A percentile compares a stretch with the other conserved stretches of the same genome.
Evolutionary conservation across 331 rosid species (phyloP).

Genomic region (Pyrus hybrid): DNA sequence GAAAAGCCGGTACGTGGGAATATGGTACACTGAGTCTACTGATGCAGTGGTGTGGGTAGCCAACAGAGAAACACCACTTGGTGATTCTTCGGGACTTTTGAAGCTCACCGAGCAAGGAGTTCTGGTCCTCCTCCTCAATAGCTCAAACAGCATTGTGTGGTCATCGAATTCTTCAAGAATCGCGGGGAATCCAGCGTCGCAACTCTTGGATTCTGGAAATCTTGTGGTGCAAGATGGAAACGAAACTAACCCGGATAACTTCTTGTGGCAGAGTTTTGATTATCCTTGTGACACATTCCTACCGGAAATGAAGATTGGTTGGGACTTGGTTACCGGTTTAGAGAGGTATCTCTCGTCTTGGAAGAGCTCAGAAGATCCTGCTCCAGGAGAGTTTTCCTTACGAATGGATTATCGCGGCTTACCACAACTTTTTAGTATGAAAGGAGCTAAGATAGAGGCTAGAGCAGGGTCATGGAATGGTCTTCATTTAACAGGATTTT

Average conservation of each 20-base stretch:
- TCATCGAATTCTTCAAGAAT: conserved; percentile 17
- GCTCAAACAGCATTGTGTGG: conserved; percentile 33
- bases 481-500: neutral
- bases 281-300: too few relatives aligned
- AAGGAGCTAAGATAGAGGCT: neutral
- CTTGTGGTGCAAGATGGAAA: too few relatives aligned
- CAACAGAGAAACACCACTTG: conserved; percentile 41
- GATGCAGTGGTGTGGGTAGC: conserved; percentile 58
- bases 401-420: conserved; percentile 7
- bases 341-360: conserved; percentile 16
- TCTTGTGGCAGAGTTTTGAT: too few relatives aligned
- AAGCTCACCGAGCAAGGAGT: conserved; percentile 24
- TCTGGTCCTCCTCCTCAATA: conserved; percentile 23
- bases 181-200: conserved; percentile 13
- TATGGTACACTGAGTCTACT: conserved; percentile 44
- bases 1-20: conserved; percentile 40
- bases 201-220: too few relatives aligned
- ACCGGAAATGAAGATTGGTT: conserved; percentile 9
- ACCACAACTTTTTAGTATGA: conserved; percentile 34
- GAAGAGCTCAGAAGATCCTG: conserved; percentile 46
- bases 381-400: conserved; percentile 23
- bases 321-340: conserved; percentile 7
- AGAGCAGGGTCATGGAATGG: conserved; percentile 53
- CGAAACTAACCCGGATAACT: too few relatives aligned
- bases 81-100: conserved; percentile 29